Base-by-base conservation (phyloP, 2,329 filamentous ascomycete genomes). In the Amauroascus verrucosus region DNA sequence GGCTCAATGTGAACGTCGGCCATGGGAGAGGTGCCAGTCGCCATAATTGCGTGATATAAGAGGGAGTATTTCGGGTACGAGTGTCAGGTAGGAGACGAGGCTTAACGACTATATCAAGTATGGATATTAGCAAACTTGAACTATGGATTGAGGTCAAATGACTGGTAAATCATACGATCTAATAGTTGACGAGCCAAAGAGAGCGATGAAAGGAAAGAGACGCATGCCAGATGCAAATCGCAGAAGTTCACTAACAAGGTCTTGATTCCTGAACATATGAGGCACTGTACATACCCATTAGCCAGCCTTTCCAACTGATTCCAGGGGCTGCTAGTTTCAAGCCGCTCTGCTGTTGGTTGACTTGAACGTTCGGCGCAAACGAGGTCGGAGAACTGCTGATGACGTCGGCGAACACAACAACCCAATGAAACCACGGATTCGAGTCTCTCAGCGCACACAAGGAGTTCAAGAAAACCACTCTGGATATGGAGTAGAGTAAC, bases 1-100 rank as follows among this genome's bases (percentile, higher is more conserved):
- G 24, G 41, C 16, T 44, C 51, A n/a, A 48, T 53, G 32, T 48
- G 45, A 14, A 48, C 11, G 16, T 53, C 51, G 37, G 51, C 51
- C 45, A 48, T 50, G 1, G 52, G 47, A 22, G 46, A 44, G 8
- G 52, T 49, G n/a, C 45, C 46, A 6, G 44, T 50, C 52, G 52
- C 38, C 52, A 54, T 54, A 11, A 20, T 37, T 45, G 52, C 35
- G 41, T 8, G 9, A 33, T 30, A 32, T 6, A n/a, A 43, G n/a
- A 6, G 26, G 18, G 40, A 40, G 24, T 18, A 3, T n/a, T n/a
- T n/a, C n/a, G n/a, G n/a, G n/a, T n/a, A n/a, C n/a, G n/a, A n/a
- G n/a, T n/a, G n/a, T n/a, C n/a, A n/a, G n/a, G n/a, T n/a, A n/a
- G n/a, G 3, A 13, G 24, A 32, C n/a, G 22, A 3, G n/a, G 1